These are phyloP conservation scores for Noccaea bulbosa DNA, from an alignment of 345 rosid species.

Conservation along the genomic window DNA sequence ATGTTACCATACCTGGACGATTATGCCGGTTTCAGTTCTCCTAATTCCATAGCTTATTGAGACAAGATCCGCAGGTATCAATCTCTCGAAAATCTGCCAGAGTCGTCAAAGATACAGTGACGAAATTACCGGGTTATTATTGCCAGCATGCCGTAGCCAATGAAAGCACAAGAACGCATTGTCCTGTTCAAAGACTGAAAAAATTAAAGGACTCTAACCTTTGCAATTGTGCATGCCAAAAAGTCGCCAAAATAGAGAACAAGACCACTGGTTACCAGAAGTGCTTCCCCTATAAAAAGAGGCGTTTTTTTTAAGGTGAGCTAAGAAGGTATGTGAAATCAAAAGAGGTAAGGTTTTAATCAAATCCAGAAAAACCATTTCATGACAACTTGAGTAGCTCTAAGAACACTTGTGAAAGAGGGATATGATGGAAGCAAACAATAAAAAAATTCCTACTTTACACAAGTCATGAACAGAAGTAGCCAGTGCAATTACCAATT, in stretches of 20 bases:
- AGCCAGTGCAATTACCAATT: conserved; percentile 54
- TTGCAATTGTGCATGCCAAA: conserved; percentile 68
- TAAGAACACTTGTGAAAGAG: neutral
- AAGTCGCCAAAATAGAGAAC: conserved; percentile 90
- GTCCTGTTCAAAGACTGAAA: conserved; percentile 11
- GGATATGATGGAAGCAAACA: neutral
- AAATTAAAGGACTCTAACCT: conserved; percentile 52
- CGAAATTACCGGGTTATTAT: neutral
- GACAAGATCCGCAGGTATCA: conserved; percentile 51
- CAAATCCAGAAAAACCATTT: conserved; percentile 6
- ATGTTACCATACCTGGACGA: conserved; percentile 68
- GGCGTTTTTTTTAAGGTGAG: neutral
- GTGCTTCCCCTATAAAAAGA: conserved; percentile 73
- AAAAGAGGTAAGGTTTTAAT: neutral
- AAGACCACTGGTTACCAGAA: conserved; percentile 80
- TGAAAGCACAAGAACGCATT: neutral
- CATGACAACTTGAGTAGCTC: neutral
- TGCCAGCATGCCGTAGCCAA: conserved; percentile 17
- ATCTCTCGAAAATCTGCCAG: conserved; percentile 54
- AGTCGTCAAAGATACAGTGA: neutral
- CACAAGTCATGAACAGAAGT: neutral
- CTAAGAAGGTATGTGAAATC: neutral
- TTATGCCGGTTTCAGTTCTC: conserved; percentile 79
- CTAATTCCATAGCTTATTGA: conserved; percentile 57
- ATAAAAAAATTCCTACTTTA: conserved; percentile 1